A percentile compares a stretch with the other conserved stretches of the same genome.
These are phyloP conservation scores for Trichoderma sp. DNA, from an alignment of 2,329 filamentous ascomycete species.

Conservation along the genomic window DNA sequence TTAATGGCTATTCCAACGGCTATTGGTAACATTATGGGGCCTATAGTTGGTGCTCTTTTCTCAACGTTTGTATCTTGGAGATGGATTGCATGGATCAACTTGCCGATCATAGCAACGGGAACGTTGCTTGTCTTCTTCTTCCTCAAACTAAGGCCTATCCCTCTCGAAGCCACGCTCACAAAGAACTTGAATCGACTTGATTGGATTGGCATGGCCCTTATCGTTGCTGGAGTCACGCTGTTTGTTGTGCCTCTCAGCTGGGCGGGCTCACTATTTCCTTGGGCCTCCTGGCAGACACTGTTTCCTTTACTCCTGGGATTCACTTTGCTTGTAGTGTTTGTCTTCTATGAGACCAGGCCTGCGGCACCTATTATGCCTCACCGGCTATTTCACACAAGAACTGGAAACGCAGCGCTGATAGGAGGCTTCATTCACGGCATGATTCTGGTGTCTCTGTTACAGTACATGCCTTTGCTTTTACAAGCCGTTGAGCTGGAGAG, in stretches of 20 bases:
- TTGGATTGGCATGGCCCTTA: slow-evolving; percentile 39
- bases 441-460: neutral
- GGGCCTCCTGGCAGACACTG: slow-evolving; percentile 41
- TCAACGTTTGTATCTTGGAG: slow-evolving; percentile 34
- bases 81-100: slow-evolving; percentile 42
- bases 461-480: neutral
- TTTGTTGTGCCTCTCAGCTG: slow-evolving; percentile 42
- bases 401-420: neutral
- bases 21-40: slow-evolving; percentile 32
- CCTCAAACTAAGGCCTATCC: slow-evolving; percentile 30
- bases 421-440: neutral
- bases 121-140: slow-evolving; percentile 34
- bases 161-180: slow-evolving; percentile 2
- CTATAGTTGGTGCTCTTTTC: slow-evolving; percentile 37
- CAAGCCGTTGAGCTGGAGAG: neutral
- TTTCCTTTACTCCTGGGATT: slow-evolving; percentile 41
- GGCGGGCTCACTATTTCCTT: slow-evolving; percentile 41
- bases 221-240: slow-evolving; percentile 34
- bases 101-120: slow-evolving; percentile 36
- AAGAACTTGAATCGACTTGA: slow-evolving; percentile 40
- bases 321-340: slow-evolving; percentile 37
- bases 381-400: neutral
- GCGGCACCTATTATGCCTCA: slow-evolving; percentile 24
- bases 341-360: slow-evolving; percentile 37
- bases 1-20: slow-evolving; percentile 34